These are phyloP conservation scores for Peronospora farinosa DNA, from an alignment of 352 stramenopile genomes.

Conservation along the genomic window DNA sequence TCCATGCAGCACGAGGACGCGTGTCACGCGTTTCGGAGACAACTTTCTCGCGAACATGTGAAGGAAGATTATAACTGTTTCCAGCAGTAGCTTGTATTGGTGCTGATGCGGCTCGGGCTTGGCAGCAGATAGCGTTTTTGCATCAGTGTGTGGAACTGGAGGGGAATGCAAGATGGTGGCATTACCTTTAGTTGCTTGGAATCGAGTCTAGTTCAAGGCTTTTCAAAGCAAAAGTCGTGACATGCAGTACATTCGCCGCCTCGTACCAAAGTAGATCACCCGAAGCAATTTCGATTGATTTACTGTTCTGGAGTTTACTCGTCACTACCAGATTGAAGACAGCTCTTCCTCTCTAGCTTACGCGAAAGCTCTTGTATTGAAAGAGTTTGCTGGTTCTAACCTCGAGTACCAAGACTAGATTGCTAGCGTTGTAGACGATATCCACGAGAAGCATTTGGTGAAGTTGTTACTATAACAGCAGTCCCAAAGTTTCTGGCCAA, in stretches of 20 bases:
- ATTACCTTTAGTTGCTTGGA: slow-evolving; percentile 68
- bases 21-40: slow-evolving; percentile 61
- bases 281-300: slow-evolving; percentile 78
- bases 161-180: slow-evolving; percentile 77
- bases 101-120: slow-evolving; percentile 63
- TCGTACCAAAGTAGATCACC: slow-evolving; percentile 56
- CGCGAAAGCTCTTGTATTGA: slow-evolving; percentile 52
- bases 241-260: slow-evolving; percentile 53
- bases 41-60: slow-evolving; percentile 77
- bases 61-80: slow-evolving; percentile 79
- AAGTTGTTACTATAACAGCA: slow-evolving; percentile 49
- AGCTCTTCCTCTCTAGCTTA: slow-evolving; percentile 65
- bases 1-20: slow-evolving; percentile 26
- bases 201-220: slow-evolving; percentile 72
- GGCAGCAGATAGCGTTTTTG: slow-evolving; percentile 76
- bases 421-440: slow-evolving; percentile 67
- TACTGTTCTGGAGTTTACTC: slow-evolving; percentile 73
- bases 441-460: slow-evolving; percentile 63
- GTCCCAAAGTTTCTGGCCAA: slow-evolving; percentile 40
- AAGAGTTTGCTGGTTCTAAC: slow-evolving; percentile 14
- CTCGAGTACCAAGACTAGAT: slow-evolving; percentile 75
- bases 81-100: slow-evolving; percentile 62
- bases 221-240: slow-evolving; percentile 69
- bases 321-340: slow-evolving; percentile 81
- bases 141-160: slow-evolving; percentile 78